Evolutionary conservation across 495 filamentous ascomycete species (phyloP).

Genomic region (Cudoniella acicularis): DNA sequence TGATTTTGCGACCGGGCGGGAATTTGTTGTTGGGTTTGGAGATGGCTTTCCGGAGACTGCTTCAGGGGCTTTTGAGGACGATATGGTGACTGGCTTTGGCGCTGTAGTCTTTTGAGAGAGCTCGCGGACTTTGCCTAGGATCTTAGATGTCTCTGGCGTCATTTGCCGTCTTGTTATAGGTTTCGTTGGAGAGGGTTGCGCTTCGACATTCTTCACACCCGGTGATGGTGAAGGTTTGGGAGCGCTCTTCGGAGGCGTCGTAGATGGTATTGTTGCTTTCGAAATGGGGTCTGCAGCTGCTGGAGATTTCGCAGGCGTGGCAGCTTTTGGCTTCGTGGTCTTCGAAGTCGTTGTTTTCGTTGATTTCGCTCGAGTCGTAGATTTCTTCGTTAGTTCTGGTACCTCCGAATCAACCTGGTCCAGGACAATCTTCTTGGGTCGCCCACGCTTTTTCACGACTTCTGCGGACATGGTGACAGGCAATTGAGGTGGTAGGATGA

Average conservation of each 20-base stretch:
- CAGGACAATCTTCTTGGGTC: conserved; percentile 26
- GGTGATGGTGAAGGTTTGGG: too few species aligned
- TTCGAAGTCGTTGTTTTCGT: conserved; percentile 19
- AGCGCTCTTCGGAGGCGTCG: too few species aligned
- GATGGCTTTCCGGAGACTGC: neutral
- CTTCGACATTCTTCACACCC: too few species aligned
- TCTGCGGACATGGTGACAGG: conserved; percentile 21
- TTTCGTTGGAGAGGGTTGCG: neutral
- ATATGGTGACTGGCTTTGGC: neutral
- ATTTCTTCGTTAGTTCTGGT: conserved; percentile 11
- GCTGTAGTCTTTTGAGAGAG: conserved; percentile 10
- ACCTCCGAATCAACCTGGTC: conserved; percentile 19
- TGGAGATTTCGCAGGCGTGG: conserved; percentile 8
- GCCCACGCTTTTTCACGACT: conserved; percentile 24
- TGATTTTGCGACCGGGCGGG: neutral
- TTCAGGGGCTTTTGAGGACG: neutral
- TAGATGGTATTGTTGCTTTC: neutral
- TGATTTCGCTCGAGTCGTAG: conserved; percentile 18
- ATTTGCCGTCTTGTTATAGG: neutral
- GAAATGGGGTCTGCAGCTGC: neutral
- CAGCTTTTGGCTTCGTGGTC: conserved; percentile 3
- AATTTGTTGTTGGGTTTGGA: neutral
- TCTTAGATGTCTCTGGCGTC: conserved; percentile 18
- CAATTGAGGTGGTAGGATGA: neutral
- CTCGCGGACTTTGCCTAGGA: conserved; percentile 17